phyloP scores from a whole-genome alignment of 1,284 basidiomycete species.

The Tylopilus sp. region DNA sequence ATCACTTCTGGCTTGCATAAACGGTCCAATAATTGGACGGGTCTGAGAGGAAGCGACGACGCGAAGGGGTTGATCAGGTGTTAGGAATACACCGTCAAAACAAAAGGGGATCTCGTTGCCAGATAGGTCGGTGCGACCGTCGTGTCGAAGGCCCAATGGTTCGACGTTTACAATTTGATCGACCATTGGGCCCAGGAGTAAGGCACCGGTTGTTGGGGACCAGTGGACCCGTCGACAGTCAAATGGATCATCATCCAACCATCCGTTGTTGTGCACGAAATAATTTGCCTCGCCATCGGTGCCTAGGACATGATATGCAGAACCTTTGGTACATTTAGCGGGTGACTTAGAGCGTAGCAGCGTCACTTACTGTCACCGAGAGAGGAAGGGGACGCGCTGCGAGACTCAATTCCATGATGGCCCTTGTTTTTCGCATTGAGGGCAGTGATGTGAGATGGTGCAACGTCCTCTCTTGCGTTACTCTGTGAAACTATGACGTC shows the following conservation, averaged over 20 bases:
- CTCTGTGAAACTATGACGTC: constrained; percentile 8
- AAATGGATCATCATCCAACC: constrained; percentile 5
- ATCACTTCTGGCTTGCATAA: constrained; percentile 18
- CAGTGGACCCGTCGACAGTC: constrained; percentile 8
- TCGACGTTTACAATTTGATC: constrained; percentile 7
- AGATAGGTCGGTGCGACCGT: constrained; percentile 4
- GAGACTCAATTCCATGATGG: constrained; percentile 6
- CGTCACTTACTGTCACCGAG: constrained; percentile 17
- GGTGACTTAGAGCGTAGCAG: neutral
- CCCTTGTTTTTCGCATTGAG: constrained; percentile 1
- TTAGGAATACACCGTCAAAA: constrained; percentile 7
- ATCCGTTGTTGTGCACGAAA: constrained; percentile 3
- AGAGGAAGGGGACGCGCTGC: constrained; percentile 3
- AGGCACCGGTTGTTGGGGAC: neutral
- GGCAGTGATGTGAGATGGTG: neutral
- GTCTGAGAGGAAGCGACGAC: constrained; percentile 8
- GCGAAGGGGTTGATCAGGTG: constrained; percentile 13
- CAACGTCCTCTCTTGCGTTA: neutral
- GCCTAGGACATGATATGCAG: constrained; percentile 1
- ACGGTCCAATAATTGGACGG: constrained; percentile 13
- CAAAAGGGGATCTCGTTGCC: constrained; percentile 2
- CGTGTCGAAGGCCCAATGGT: neutral
- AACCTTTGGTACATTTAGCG: constrained; percentile 19
- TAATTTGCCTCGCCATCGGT: neutral
- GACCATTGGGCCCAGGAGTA: constrained; percentile 1